Evolutionary conservation across 768 basidiomycete species (phyloP), one percentile per base, ranked within the genome.

Genomic region (Serendipita sp.): DNA sequence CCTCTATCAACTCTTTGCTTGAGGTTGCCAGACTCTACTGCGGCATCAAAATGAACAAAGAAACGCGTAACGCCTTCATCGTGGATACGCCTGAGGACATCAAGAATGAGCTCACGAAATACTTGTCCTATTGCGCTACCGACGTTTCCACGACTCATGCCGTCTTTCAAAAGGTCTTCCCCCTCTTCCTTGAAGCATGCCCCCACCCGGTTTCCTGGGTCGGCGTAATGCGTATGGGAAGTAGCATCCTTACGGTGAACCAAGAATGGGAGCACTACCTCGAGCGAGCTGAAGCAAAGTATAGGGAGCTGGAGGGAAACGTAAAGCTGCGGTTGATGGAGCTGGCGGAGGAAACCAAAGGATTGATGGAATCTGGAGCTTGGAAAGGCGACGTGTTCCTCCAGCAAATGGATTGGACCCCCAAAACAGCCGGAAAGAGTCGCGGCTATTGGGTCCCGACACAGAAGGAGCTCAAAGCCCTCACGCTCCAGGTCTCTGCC

Each of bases 1-100:
- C 94, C 0, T 88, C 94, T 2, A 82, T 84, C 43, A 98, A 95
- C 71, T 91, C 92, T 5, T 82, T 99, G 30, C 84, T 82, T 17
- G 94, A 97, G 66, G 94, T 98, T 28, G 93, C 92, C 0, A 83
- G 82, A 56, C 78, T 98, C 2, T 91, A 99, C 71, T 96, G 91
- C 69, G 81, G 81, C 7, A 87, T 90, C 64, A 75, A 79, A 20
- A 73, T 95, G 66, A 82, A 88, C 73, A 96, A 98, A 73, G 77
- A 79, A 28, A 77, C 83, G 3, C 82, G 94, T 2, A 81, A 81
- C 65, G 87, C 90, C 68, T 82, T 92, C 68, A 81, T 92, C 80
- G 81, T 78, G 17, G 75, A 75, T 30, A 78, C 83, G 1, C 84
- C 81, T n/a, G 76, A 78, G 42, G 79, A 80, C 16, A 85, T 94